A percentile compares a stretch with the other conserved stretches of the same genome.
Evolutionary conservation across 352 stramenopile species (phyloP).

Genomic region (Phytophthora boehmeriae): DNA sequence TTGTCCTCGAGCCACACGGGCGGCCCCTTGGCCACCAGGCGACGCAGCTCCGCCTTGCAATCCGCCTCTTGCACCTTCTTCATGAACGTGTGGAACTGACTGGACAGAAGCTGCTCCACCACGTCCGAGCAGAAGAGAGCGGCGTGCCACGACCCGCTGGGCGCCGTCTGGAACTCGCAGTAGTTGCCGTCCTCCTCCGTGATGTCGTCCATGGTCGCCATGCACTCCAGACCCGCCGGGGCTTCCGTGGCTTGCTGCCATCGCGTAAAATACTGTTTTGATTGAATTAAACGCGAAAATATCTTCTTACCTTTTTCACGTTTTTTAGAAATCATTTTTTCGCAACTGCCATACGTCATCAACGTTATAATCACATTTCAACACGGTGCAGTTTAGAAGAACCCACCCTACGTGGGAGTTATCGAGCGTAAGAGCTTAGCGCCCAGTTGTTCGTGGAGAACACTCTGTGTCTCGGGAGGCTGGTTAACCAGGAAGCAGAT

Average conservation of each 20-base stretch:
- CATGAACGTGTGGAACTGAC: slow-evolving; percentile 94
- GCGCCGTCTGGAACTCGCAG: slow-evolving; percentile 93
- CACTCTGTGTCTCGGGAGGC: no score
- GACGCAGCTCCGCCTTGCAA: slow-evolving; percentile 94
- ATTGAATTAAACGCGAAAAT: background rate
- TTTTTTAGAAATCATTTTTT: no score
- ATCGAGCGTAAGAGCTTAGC: no score
- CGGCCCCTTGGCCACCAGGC: slow-evolving; percentile 90
- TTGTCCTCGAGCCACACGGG: slow-evolving; percentile 94
- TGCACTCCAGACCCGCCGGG: slow-evolving; percentile 88
- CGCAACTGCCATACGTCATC: no score
- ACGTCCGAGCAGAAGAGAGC: slow-evolving; percentile 76
- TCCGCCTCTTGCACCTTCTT: slow-evolving; percentile 93
- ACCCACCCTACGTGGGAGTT: no score
- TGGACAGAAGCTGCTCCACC: slow-evolving; percentile 83
- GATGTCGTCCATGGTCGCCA: slow-evolving; percentile 96
- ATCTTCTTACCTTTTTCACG: background rate
- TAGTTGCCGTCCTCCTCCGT: slow-evolving; percentile 89
- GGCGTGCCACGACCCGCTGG: slow-evolving; percentile 89
- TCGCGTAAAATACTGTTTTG: no score
- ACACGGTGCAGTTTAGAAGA: no score
- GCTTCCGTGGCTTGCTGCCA: slow-evolving; percentile 78
- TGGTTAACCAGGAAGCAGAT: no score
- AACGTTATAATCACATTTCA: no score
- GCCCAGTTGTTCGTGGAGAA: no score